Conservation (phyloP, 257 asterid genomes). For the Capsicum chinense region DNA sequence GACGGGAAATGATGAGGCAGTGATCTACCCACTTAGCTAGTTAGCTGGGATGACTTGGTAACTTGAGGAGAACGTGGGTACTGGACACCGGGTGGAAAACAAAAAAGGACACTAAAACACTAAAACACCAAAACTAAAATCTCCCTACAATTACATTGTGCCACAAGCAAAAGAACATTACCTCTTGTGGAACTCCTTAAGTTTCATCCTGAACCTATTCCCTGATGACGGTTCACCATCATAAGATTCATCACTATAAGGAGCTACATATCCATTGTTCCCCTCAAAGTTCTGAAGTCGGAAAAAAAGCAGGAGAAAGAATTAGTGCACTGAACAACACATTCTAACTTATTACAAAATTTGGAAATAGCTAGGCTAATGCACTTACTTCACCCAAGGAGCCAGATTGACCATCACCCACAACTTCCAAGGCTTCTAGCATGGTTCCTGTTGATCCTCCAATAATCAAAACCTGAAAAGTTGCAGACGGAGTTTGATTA, state of each 20-base stretch:
- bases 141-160: background rate
- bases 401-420: slow-evolving; percentile 75
- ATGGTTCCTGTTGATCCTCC: slow-evolving; percentile 99
- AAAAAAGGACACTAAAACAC: too few species aligned
- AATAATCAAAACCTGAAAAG: slow-evolving; percentile 83
- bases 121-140: background rate
- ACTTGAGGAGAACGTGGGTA: background rate
- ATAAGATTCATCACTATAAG: slow-evolving; percentile 60
- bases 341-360: background rate
- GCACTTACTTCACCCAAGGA: slow-evolving; percentile 78
- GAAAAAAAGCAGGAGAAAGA: slow-evolving; percentile 6
- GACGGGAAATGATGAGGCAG: slow-evolving; percentile 29
- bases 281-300: slow-evolving; percentile 70
- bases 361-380: slow-evolving; percentile 5
- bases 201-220: slow-evolving; percentile 88
- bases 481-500: background rate
- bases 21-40: background rate
- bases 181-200: slow-evolving; percentile 88
- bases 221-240: slow-evolving; percentile 89
- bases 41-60: background rate
- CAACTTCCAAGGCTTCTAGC: slow-evolving; percentile 93
- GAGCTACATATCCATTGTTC: slow-evolving; percentile 76
- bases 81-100: too few species aligned
- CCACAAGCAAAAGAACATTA: slow-evolving; percentile 29
- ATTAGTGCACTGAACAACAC: background rate